These are phyloP conservation scores for Daucus carota DNA, from an alignment of 129 eudicot species.

Conservation along the genomic window DNA sequence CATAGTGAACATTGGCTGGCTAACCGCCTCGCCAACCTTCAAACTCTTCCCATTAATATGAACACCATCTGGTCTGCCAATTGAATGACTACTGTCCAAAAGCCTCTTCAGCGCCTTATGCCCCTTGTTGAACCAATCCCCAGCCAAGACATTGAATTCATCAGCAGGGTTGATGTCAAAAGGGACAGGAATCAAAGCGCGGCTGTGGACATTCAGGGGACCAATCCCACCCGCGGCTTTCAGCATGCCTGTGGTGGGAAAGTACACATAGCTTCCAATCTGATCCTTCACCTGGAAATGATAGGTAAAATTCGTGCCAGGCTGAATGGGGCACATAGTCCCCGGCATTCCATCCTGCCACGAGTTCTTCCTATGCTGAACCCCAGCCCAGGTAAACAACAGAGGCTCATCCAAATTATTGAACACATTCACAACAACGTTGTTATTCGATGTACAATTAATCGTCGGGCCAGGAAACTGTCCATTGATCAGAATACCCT, in stretches of 20 bases:
- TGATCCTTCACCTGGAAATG: constrained; percentile 59
- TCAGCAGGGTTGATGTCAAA: constrained; percentile 31
- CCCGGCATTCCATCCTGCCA: constrained; percentile 52
- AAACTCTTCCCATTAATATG: constrained; percentile 37
- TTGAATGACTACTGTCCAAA: constrained; percentile 27
- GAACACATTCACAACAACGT: constrained; percentile 41
- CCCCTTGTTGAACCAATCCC: constrained; percentile 52
- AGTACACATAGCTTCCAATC: constrained; percentile 45
- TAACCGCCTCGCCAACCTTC: constrained; percentile 12
- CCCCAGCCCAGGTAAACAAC: constrained; percentile 43
- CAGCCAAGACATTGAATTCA: constrained; percentile 33
- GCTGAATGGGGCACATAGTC: constrained; percentile 50
- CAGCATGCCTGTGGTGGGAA: constrained; percentile 32
- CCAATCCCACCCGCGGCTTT: constrained; percentile 57
- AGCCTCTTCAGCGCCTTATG: constrained; percentile 17
- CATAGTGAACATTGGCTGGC: constrained; percentile 37
- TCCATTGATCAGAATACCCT: constrained; percentile 46
- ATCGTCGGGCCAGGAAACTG: constrained; percentile 43
- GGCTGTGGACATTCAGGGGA: constrained; percentile 31
- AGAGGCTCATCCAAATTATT: constrained; percentile 52
- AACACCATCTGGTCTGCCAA: constrained; percentile 40
- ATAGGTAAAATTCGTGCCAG: constrained; percentile 44
- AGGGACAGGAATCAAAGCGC: constrained; percentile 47
- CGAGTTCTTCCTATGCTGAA: constrained; percentile 53
- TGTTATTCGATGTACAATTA: constrained; percentile 48